Conservation (phyloP, 371 early-diverging fungal genomes). For the Lichtheimia hyalospora region DNA sequence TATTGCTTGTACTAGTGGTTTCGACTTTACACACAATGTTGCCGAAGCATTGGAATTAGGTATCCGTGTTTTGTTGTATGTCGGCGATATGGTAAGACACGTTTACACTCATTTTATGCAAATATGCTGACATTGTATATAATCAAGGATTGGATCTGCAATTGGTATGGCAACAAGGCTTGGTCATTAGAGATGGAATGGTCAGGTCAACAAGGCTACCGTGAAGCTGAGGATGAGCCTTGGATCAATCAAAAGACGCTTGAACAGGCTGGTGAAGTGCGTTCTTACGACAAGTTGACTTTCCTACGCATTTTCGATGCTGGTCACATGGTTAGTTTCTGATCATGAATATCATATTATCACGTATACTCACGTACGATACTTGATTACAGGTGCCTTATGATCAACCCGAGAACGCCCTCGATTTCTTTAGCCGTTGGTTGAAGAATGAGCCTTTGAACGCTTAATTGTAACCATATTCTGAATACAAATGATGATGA, state of each 20-base stretch:
- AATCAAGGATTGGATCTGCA: slow-evolving; percentile 75
- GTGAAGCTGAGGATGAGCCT: slow-evolving; percentile 53
- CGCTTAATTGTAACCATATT: too few relatives aligned
- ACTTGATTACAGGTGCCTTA: slow-evolving; percentile 49
- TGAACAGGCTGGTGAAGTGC: slow-evolving; percentile 71
- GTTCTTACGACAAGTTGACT: slow-evolving; percentile 66
- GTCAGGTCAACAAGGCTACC: slow-evolving; percentile 70
- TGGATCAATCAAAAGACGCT: slow-evolving; percentile 37
- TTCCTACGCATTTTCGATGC: slow-evolving; percentile 83
- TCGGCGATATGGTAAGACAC: slow-evolving; percentile 49
- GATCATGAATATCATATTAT: neutral
- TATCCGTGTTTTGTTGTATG: slow-evolving; percentile 80
- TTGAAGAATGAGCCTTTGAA: slow-evolving; percentile 23
- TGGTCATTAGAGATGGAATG: slow-evolving; percentile 81
- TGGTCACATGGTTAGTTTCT: slow-evolving; percentile 78
- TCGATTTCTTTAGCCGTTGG: slow-evolving; percentile 64
- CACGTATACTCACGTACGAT: neutral
- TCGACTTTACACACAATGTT: slow-evolving; percentile 44
- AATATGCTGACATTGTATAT: neutral
- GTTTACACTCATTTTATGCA: neutral
- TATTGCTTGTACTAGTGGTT: too few relatives aligned
- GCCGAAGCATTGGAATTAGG: slow-evolving; percentile 69
- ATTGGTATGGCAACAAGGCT: slow-evolving; percentile 85
- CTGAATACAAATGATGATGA: too few relatives aligned
- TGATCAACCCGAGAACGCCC: slow-evolving; percentile 60